These are phyloP conservation scores for Cyberlindnera amylophila DNA, from an alignment of 805 yeast genomes.

Conservation along the genomic window DNA sequence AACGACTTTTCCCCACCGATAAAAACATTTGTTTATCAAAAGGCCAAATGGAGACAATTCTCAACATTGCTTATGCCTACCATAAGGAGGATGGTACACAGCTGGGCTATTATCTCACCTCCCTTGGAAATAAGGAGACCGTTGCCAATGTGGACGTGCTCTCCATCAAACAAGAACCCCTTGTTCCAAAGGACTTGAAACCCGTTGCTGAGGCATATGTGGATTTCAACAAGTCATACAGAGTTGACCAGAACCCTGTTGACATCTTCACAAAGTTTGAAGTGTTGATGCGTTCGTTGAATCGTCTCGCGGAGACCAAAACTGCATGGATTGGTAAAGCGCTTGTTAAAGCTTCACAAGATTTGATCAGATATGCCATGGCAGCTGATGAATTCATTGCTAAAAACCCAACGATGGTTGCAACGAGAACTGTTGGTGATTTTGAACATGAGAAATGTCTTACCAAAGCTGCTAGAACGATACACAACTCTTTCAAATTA, in stretches of 20 bases:
- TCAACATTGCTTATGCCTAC: background rate
- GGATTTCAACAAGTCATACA: constrained; percentile 23
- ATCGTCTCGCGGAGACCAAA: constrained; percentile 50
- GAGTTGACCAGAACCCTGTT: constrained; percentile 30
- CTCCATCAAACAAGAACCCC: background rate
- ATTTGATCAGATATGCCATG: constrained; percentile 30
- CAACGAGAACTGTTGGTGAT: constrained; percentile 17
- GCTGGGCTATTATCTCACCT: constrained; percentile 3
- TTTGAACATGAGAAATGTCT: constrained; percentile 32
- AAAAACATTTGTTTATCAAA: too few species aligned
- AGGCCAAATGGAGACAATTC: constrained; percentile 1
- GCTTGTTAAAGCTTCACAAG: constrained; percentile 37
- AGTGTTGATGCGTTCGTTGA: constrained; percentile 42
- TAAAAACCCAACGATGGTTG: constrained; percentile 15
- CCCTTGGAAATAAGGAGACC: background rate
- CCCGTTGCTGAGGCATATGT: constrained; percentile 13
- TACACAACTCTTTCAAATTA: constrained; percentile 70
- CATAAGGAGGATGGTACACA: constrained; percentile 2
- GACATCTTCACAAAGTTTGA: constrained; percentile 29
- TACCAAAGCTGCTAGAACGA: constrained; percentile 56
- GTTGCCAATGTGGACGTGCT: background rate
- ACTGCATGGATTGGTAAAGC: constrained; percentile 49
- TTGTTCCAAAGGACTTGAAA: constrained; percentile 10
- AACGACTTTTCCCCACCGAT: too few species aligned
- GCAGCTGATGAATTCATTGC: constrained; percentile 23